Conservation (phyloP, 805 yeast genomes). For the Kuraishia capsulata region DNA sequence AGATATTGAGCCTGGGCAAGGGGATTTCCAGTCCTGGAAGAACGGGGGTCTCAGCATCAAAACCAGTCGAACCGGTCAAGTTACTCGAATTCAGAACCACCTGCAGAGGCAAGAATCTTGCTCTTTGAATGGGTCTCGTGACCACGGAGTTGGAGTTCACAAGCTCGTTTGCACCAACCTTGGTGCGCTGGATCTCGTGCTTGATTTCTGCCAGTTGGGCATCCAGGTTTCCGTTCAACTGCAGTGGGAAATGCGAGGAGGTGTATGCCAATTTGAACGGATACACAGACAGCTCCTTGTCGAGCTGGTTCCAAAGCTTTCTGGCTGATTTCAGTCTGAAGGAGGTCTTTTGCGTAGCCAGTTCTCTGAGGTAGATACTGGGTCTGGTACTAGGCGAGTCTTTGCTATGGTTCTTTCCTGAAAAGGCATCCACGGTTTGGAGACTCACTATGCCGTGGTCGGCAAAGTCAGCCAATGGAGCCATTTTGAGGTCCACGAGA, state of each 20-base stretch:
- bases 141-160: constrained; percentile 71
- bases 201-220: constrained; percentile 36
- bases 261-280: constrained; percentile 84
- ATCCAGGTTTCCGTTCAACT: constrained; percentile 20
- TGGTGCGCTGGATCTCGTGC: constrained; percentile 49
- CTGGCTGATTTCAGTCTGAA: constrained; percentile 72
- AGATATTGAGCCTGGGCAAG: constrained; percentile 62
- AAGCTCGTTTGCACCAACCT: constrained; percentile 75
- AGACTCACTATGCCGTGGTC: constrained; percentile 63
- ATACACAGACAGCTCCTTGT: constrained; percentile 70
- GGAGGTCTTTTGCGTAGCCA: constrained; percentile 60
- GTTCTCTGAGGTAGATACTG: constrained; percentile 77
- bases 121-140: constrained; percentile 62
- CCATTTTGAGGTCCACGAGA: constrained; percentile 73
- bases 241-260: constrained; percentile 52
- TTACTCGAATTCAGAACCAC: constrained; percentile 53
- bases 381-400: constrained; percentile 49
- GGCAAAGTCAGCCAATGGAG: constrained; percentile 44
- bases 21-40: constrained; percentile 73
- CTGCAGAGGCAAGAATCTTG: constrained; percentile 65
- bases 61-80: constrained; percentile 59
- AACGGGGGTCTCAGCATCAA: constrained; percentile 53
- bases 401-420: constrained; percentile 52
- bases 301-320: constrained; percentile 59
- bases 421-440: constrained; percentile 53